Evolutionary conservation across 2,329 filamentous ascomycete genomes (phyloP), one percentile per base, ranked within the genome.

Genomic region (Pseudogymnoascus sp.): DNA sequence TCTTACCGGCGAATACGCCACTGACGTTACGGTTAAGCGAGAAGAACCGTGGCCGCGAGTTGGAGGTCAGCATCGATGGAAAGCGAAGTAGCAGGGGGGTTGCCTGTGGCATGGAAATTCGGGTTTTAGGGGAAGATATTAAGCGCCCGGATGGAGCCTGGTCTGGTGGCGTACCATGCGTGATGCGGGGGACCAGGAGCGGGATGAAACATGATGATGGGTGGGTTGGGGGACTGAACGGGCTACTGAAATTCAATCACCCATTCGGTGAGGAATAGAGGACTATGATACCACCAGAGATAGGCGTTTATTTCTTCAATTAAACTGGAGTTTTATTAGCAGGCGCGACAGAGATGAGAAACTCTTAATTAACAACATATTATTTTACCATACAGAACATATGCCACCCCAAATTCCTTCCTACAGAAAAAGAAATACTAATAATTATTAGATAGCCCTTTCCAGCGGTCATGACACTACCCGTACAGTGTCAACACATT

Each of bases 141-240:
- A 77, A 80, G 56, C 72, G 73, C 0, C 38, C 63, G 6, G 73
- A 74, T 9, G 64, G 59, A 33, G 70, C 70, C 61, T 84, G 81
- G 88, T 77, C 81, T 30, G 90, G 92, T 23, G 92, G 92, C 9
- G 92, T 97, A 12, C 94, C 94, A 2, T 95, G 91, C 70, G 89
- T 97, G 30, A 94, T 96, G 69, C 79, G 91, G 48, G 81, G 79
- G 52, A 72, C 73, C 13, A 72, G 66, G 59, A 71, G 69, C 21
- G 75, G 74, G 2, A 70, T 72, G 21, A 82, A 85, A 63, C 82
- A 86, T 48, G 90, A 96, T 68, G 92, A 97, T 72, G 90, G 92
- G 15, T 99, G 94, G 94, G 92, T 99, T 2, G 92, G 92, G 0
- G 92, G 94, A 0, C 74, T 99, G 69, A 99, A 96, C 70, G 90